These are phyloP conservation scores for Solanum appendiculatum DNA, from an alignment of 257 asterid species.

Conservation along the genomic window DNA sequence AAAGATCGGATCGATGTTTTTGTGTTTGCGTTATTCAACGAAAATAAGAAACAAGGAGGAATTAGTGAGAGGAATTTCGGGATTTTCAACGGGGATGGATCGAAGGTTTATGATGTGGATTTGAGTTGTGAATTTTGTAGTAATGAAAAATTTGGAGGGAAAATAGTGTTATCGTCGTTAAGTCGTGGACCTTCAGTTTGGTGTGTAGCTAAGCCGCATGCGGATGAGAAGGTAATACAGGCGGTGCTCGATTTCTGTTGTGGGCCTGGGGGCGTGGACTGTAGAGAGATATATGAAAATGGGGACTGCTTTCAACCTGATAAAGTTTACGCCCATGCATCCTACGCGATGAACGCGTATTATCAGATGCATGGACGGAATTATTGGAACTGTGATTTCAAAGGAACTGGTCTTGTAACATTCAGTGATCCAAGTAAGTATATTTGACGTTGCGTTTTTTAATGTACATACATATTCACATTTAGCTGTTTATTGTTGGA, in stretches of 20 bases:
- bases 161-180: neutral
- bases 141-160: conserved; percentile 28
- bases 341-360: conserved; percentile 53
- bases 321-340: conserved; percentile 45
- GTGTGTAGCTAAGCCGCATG: conserved; percentile 67
- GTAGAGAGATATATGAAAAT: conserved; percentile 34
- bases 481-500: neutral
- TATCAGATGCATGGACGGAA: conserved; percentile 68
- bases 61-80: conserved; percentile 56
- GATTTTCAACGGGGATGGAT: conserved; percentile 36
- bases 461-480: neutral
- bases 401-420: conserved; percentile 49
- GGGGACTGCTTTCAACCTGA: conserved; percentile 36
- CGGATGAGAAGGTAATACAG: conserved; percentile 46
- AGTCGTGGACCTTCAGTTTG: conserved; percentile 54
- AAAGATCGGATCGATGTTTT: conserved; percentile 29
- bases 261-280: conserved; percentile 52
- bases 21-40: conserved; percentile 49
- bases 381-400: conserved; percentile 61
- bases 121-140: conserved; percentile 45
- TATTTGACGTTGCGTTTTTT: neutral
- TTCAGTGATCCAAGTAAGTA: conserved; percentile 54
- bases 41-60: conserved; percentile 48
- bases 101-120: conserved; percentile 50
- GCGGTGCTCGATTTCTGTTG: conserved; percentile 44